These are phyloP conservation scores for Citrus mangshanensis DNA, from an alignment of 345 rosid species.

Conservation along the genomic window DNA sequence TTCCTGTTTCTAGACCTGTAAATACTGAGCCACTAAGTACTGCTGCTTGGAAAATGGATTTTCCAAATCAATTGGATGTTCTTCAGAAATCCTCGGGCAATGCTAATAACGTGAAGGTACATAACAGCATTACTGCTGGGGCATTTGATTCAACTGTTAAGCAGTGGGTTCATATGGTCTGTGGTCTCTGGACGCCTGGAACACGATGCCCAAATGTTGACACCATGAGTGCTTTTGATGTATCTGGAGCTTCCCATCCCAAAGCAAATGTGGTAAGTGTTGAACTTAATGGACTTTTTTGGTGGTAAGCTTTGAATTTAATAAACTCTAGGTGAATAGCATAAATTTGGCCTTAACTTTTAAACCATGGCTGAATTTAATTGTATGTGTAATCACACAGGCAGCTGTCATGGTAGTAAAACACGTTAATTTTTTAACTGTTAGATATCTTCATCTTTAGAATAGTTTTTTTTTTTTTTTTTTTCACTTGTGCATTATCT, in stretches of 20 bases:
- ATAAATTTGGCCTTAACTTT: not conserved
- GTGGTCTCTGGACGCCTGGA: constrained; percentile 57
- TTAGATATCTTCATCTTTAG: not conserved
- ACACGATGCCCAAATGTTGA: constrained; percentile 52
- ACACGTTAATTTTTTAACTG: not conserved
- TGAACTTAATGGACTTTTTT: not conserved
- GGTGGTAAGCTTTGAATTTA: constrained; percentile 22
- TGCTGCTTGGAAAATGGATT: constrained; percentile 18
- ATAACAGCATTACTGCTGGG: constrained; percentile 41
- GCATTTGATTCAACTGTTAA: constrained; percentile 36
- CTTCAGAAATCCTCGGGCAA: constrained; percentile 6
- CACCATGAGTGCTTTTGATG: constrained; percentile 58
- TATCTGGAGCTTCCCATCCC: constrained; percentile 33
- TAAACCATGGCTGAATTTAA: not conserved
- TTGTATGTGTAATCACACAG: not conserved
- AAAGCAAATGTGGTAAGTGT: constrained; percentile 31
- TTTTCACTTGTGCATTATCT: not conserved
- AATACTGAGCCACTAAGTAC: constrained; percentile 23
- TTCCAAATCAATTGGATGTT: constrained; percentile 15
- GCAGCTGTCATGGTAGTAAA: not conserved
- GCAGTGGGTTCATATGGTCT: constrained; percentile 61
- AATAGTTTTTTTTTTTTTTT: not conserved
- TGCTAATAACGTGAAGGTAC: constrained; percentile 20
- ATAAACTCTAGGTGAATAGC: not conserved
- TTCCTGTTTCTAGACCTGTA: constrained; percentile 19